phyloP scores from a whole-genome alignment of 1,139 yeast species.

The Kodamaea sp. region DNA sequence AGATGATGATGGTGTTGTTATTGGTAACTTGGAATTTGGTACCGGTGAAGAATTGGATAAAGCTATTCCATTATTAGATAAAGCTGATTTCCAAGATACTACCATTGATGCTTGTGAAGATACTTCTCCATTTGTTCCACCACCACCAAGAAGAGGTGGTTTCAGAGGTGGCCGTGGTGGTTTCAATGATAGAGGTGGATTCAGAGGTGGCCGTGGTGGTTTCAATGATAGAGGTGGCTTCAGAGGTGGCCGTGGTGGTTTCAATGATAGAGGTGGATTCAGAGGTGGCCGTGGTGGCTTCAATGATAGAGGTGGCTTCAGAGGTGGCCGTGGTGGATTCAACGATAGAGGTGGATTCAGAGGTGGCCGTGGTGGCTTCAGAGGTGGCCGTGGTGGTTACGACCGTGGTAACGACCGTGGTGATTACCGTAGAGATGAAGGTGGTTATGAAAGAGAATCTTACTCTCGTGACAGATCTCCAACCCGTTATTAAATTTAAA shows the following conservation, averaged over 20 bases:
- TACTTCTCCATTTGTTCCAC: conserved; percentile 72
- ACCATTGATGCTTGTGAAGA: conserved; percentile 72
- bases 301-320: conserved; percentile 27
- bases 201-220: conserved; percentile 16
- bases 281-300: conserved; percentile 34
- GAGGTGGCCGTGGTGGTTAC: conserved; percentile 40
- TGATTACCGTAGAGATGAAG: conserved; percentile 35
- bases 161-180: conserved; percentile 48
- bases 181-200: conserved; percentile 8
- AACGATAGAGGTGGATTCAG: conserved; percentile 29
- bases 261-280: conserved; percentile 30
- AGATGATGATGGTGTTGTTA: conserved; percentile 60
- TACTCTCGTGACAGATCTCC: conserved; percentile 59
- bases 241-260: conserved; percentile 19
- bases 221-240: conserved; percentile 9
- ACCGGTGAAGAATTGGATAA: conserved; percentile 69
- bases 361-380: conserved; percentile 27
- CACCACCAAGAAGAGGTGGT: conserved; percentile 55
- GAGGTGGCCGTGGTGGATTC: conserved; percentile 41
- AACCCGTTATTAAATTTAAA: conserved; percentile 41
- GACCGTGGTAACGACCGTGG: conserved; percentile 27
- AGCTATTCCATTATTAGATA: conserved; percentile 67
- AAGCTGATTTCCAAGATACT: conserved; percentile 67
- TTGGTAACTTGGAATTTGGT: conserved; percentile 76
- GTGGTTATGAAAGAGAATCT: conserved; percentile 41